Base-by-base conservation (phyloP, 2,329 filamentous ascomycete genomes). In the Colletotrichum australisinense region DNA sequence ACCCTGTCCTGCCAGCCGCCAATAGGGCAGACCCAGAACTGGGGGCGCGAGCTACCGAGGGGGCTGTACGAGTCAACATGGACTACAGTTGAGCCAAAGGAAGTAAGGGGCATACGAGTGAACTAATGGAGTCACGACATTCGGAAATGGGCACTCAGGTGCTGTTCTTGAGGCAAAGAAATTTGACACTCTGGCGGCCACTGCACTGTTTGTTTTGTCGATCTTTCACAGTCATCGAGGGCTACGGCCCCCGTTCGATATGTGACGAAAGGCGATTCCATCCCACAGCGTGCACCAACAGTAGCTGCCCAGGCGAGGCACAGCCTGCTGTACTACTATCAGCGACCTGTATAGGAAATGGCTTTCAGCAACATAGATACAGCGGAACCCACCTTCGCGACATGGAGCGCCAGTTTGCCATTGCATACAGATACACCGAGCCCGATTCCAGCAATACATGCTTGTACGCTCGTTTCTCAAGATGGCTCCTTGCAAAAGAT, bases 241-340 rank as follows among this genome's bases (percentile, higher is more conserved):
- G 42, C 42, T 49, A 49, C 19, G 42, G 42, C 8, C 4, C 19
- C n/a, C n/a, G 19, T n/a, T 49, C 42, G 42, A 9, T n/a, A 49
- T 49, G 19, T 22, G 42, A 49, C 42, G 19, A n/a, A 49, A 22
- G 19, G 19, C 42, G 42, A n/a, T 49, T 49, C 42, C 42, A 52
- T 32, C 59, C 63, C 59, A 35, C 53, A n/a, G 42, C 19, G 42
- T 49, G 42, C 62, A 60, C 68, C 68, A 71, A 67, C 63, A 35
- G 28, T n/a, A 9, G 38, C 60, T 35, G 42, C 30, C 42, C 19
- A 26, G 42, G 35, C 12, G 24, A 64, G 62, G 42, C 60, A 35
- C 26, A 53, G 26, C 42, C 26, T 52, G 46, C 19, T 53, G 46
- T 24, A 30, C 35, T 24, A 62, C 42, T 28, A 30, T 26, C 28